A percentile compares a stretch with the other conserved stretches of the same genome.
Conservation (phyloP, 2,329 filamentous ascomycete genomes). For the Leptographium flavum region DNA sequence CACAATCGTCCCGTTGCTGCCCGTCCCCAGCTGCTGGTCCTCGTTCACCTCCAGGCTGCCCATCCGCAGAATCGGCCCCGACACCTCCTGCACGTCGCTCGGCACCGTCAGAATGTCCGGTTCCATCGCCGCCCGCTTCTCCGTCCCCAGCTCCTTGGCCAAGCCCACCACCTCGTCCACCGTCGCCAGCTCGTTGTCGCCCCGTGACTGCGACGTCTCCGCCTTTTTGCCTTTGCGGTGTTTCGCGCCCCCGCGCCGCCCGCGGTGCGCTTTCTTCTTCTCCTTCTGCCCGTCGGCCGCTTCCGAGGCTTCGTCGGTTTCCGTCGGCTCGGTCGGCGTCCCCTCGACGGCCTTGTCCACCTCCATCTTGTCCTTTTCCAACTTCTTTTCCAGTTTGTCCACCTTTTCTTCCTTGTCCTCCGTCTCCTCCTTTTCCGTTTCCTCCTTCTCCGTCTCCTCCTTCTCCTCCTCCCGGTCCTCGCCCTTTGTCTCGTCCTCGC, state of each 20-base stretch:
- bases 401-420: neutral
- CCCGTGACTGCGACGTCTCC: conserved; percentile 34
- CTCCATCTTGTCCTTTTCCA: neutral
- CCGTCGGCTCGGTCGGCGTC: neutral
- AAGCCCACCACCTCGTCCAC: conserved; percentile 49
- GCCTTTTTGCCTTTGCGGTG: conserved; percentile 39
- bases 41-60: conserved; percentile 51
- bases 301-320: neutral
- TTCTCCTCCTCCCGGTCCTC: neutral
- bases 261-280: conserved; percentile 55
- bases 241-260: conserved; percentile 56
- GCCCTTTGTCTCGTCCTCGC: neutral
- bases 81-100: conserved; percentile 44
- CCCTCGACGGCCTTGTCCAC: neutral
- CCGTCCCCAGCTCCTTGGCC: conserved; percentile 39
- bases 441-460: too few relatives aligned
- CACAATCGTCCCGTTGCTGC: conserved; percentile 93
- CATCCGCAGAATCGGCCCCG: conserved; percentile 44
- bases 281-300: conserved; percentile 25
- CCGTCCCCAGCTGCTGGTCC: conserved; percentile 53
- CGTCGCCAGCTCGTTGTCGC: conserved; percentile 30
- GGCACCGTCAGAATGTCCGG: conserved; percentile 46
- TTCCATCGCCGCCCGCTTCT: conserved; percentile 35
- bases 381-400: neutral
- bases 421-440: too few relatives aligned